Conservation (phyloP, 257 asterid genomes). For the Henckelia pumila region DNA sequence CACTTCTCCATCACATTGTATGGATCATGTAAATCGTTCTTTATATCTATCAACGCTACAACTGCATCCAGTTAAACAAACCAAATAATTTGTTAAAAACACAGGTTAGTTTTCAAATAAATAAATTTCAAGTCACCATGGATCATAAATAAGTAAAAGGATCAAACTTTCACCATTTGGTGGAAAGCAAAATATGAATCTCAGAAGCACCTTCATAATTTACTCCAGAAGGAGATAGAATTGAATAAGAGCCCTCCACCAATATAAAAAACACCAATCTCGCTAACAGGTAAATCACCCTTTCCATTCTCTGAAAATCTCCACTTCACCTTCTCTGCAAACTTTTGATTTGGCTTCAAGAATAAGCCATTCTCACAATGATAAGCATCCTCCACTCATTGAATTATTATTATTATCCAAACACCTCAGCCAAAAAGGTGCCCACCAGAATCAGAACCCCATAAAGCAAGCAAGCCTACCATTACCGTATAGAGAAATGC, state of each 20-base stretch:
- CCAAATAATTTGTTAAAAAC: slow-evolving; percentile 3
- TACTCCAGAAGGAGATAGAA: slow-evolving; percentile 94
- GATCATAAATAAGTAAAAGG: slow-evolving; percentile 2
- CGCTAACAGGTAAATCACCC: slow-evolving; percentile 36
- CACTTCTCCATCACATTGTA: slow-evolving; percentile 81
- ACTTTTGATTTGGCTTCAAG: slow-evolving; percentile 30
- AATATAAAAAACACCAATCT: slow-evolving; percentile 46
- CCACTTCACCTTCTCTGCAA: slow-evolving; percentile 37
- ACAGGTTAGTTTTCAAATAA: slow-evolving; percentile 14
- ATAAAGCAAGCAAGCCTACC: slow-evolving; percentile 36
- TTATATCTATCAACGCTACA: slow-evolving; percentile 84
- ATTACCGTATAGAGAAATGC: slow-evolving; percentile 30
- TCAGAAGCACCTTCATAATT: slow-evolving; percentile 79
- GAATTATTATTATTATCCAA: slow-evolving; percentile 24
- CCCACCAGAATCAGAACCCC: slow-evolving; percentile 33
- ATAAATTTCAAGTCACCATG: slow-evolving; percentile 11
- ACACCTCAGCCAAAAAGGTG: slow-evolving; percentile 29
- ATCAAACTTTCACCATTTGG: background rate
- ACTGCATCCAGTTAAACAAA: slow-evolving; percentile 46
- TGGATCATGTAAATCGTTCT: slow-evolving; percentile 70
- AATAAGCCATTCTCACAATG: slow-evolving; percentile 29
- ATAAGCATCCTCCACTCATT: slow-evolving; percentile 28
- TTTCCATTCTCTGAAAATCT: slow-evolving; percentile 48
- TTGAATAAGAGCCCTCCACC: slow-evolving; percentile 55
- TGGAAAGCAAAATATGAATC: slow-evolving; percentile 21